phyloP scores from a whole-genome alignment of 2,329 filamentous ascomycete species.

The Botrytis pseudocinerea region DNA sequence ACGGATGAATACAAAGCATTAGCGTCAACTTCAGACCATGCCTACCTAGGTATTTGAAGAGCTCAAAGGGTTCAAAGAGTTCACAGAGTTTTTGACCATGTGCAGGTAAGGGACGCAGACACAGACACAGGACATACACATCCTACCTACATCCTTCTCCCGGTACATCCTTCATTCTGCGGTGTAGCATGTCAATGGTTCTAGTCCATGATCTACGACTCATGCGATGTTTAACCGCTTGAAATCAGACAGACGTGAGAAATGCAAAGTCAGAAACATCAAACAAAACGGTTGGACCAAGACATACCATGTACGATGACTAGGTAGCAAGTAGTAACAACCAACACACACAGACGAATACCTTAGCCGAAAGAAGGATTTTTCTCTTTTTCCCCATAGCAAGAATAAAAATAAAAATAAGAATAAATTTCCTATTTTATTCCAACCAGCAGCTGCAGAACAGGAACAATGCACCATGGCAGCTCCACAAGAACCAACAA shows the following conservation, averaged over 20 bases:
- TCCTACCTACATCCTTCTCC: too few species aligned
- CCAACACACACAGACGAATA: background rate
- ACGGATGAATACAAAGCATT: background rate
- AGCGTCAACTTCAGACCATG: background rate
- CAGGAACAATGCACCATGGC: background rate
- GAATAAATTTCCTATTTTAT: too few species aligned
- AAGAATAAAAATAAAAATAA: too few species aligned
- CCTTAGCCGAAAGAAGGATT: background rate
- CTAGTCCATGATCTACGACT: background rate
- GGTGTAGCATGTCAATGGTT: background rate
- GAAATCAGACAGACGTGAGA: background rate
- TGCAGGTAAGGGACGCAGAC: too few species aligned
- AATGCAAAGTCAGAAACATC: background rate
- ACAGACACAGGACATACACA: background rate
- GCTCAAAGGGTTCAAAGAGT: background rate
- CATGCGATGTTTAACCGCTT: background rate
- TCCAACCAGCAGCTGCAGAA: background rate
- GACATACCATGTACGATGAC: background rate
- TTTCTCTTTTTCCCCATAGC: background rate
- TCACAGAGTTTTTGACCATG: background rate
- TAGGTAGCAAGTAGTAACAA: background rate
- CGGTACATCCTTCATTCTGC: background rate
- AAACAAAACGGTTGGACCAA: background rate
- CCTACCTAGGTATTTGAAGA: background rate
- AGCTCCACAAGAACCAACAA: background rate